These are phyloP conservation scores for Hypsizygus marmoreus DNA, from an alignment of 768 basidiomycete genomes.

Conservation along the genomic window DNA sequence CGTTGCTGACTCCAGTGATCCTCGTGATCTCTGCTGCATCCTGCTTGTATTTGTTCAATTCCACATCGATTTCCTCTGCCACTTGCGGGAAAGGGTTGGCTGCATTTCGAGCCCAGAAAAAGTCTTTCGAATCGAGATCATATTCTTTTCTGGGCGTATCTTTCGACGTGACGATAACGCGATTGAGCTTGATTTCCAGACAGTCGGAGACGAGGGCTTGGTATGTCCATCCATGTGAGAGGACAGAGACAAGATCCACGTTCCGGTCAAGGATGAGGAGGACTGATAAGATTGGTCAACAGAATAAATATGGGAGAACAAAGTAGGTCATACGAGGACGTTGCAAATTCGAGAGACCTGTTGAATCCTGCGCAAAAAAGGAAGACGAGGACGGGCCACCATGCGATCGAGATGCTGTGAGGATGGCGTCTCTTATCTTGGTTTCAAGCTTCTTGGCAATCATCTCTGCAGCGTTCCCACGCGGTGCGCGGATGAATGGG, in stretches of 20 bases:
- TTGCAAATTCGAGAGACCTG: conserved; percentile 83
- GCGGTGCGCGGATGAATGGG: conserved; percentile 91
- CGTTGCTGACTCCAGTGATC: conserved; percentile 93
- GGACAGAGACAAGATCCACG: conserved; percentile 88
- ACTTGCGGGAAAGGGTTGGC: conserved; percentile 97
- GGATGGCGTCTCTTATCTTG: conserved; percentile 84
- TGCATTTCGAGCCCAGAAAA: conserved; percentile 98
- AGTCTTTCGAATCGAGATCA: conserved; percentile 97
- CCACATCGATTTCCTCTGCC: conserved; percentile 93
- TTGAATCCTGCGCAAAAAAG: conserved; percentile 78
- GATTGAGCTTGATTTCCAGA: conserved; percentile 94
- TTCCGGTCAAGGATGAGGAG: conserved; percentile 94
- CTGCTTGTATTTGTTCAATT: conserved; percentile 89
- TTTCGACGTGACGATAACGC: conserved; percentile 79
- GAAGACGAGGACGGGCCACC: conserved; percentile 46
- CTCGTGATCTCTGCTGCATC: conserved; percentile 97
- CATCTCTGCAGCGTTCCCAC: conserved; percentile 99
- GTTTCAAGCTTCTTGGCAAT: conserved; percentile 95
- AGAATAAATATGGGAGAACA: not conserved
- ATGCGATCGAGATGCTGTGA: conserved; percentile 68
- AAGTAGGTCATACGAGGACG: conserved; percentile 63
- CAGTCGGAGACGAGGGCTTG: conserved; percentile 98
- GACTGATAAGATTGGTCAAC: conserved; percentile 50
- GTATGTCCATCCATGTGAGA: conserved; percentile 99
- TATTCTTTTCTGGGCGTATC: conserved; percentile 77